A percentile compares a stretch with the other conserved stretches of the same genome.
phyloP scores from a whole-genome alignment of 306 rosid species.

The Spatholobus suberectus region DNA sequence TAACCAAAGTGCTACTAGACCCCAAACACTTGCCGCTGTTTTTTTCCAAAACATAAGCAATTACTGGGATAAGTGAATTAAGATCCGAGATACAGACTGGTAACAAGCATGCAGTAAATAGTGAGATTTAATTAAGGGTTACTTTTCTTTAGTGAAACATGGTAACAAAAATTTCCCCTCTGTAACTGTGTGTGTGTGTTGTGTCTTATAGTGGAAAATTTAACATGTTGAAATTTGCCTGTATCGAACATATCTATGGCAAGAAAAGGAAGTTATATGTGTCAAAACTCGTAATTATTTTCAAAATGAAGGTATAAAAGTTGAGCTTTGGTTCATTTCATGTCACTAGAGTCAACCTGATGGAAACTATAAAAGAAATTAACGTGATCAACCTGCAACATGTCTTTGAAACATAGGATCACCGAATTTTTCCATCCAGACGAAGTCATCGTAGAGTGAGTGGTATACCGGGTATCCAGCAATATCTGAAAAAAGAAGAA shows the following conservation, averaged over 20 bases:
- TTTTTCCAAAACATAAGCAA: constrained; percentile 21
- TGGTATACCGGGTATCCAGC: constrained; percentile 75
- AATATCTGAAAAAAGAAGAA: not conserved
- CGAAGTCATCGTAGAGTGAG: constrained; percentile 74
- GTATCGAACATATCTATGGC: not conserved
- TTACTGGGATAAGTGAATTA: not conserved
- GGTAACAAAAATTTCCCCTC: not conserved
- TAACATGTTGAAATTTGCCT: not conserved
- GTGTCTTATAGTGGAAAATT: constrained; percentile 14
- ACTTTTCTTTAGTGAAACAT: not conserved
- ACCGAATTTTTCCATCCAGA: constrained; percentile 80
- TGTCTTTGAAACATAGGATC: constrained; percentile 80
- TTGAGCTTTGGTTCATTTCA: not conserved
- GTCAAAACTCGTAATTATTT: not conserved
- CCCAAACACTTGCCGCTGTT: constrained; percentile 80
- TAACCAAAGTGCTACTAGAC: constrained; percentile 76
- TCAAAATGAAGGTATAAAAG: not conserved
- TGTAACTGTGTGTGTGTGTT: not conserved
- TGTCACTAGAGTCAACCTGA: not conserved
- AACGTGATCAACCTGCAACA: constrained; percentile 68
- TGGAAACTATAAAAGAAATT: not conserved
- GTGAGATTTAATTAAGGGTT: constrained; percentile 16
- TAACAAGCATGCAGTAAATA: constrained; percentile 1
- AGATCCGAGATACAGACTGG: not conserved
- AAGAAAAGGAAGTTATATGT: not conserved